Evolutionary conservation across 306 rosid genomes (phyloP), one percentile per base, ranked within the genome.

Genomic region (Cucumis cinereus): DNA sequence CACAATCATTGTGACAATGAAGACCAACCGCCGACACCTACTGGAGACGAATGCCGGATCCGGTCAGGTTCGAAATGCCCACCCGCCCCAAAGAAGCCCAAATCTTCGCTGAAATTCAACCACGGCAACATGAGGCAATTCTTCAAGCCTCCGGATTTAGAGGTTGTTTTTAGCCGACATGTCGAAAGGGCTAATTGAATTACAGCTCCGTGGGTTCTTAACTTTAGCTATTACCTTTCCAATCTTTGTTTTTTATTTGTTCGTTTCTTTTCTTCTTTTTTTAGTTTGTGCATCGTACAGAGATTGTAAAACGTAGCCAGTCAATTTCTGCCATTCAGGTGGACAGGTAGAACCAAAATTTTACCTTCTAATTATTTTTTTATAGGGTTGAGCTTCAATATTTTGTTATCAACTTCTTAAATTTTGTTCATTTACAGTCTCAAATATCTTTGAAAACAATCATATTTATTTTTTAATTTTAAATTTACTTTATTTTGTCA

Each of bases 141-240:
- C 86, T 86, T 90, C 86, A 85, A 83, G 54, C 96, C 98, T 62
- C 96, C 97, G 0, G 98, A 91, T 49, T 86, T 91, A 71, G 98
- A 93, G 80, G 80, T 91, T 47, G 89, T 91, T 64, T 93, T 93
- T 50, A 82, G 81, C 72, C 92, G 91, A 63, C 90, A 83, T 78
- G 87, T 81, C 73, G 88, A 88, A 76, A 83, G 84, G 74, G 89
- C 89, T 81, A 85, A 76, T 64, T 88, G 58, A 79, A 38, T 45
- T 9, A 13, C 49, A 8, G 50, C 12, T 40, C 9, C 6, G 0
- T 24, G 64, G 2, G 11, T 58, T 58, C 64, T 1, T 36, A 20
- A 17, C 26, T 36, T 66, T 17, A 17, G 28, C 26, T 36, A 66
- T 64, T 26, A 14, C 1, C 40, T 33, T 5, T 45, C 52, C 17